Evolutionary conservation across 2,329 filamentous ascomycete genomes (phyloP).

Genomic region (Ophiosphaerella herpotricha): DNA sequence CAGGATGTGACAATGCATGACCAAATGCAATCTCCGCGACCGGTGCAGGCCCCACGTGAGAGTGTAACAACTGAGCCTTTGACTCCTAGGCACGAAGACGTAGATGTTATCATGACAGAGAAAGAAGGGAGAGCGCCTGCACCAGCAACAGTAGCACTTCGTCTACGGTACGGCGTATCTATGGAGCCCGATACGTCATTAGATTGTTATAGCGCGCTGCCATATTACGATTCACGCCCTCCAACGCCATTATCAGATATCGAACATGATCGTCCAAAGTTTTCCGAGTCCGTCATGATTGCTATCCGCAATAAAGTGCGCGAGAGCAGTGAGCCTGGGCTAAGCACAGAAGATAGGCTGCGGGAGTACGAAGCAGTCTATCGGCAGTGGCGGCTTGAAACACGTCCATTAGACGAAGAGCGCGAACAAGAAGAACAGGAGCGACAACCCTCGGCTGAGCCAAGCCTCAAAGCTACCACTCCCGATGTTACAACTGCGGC

Average conservation of each 20-base stretch:
- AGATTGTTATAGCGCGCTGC: slow-evolving; percentile 48
- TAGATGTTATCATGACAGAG: slow-evolving; percentile 34
- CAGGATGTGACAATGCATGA: slow-evolving; percentile 28
- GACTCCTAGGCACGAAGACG: slow-evolving; percentile 44
- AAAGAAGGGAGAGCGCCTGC: slow-evolving; percentile 31
- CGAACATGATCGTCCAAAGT: slow-evolving; percentile 45
- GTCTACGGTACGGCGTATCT: slow-evolving; percentile 34
- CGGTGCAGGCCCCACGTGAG: slow-evolving; percentile 17
- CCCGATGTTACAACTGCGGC: slow-evolving; percentile 51
- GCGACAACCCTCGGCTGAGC: slow-evolving; percentile 42
- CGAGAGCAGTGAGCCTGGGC: slow-evolving; percentile 39
- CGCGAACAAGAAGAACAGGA: slow-evolving; percentile 47
- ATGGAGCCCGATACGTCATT: slow-evolving; percentile 44
- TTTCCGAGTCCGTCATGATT: slow-evolving; percentile 42
- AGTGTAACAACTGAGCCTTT: slow-evolving; percentile 30
- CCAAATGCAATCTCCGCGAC: slow-evolving; percentile 15
- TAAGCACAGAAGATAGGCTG: slow-evolving; percentile 32
- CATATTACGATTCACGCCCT: slow-evolving; percentile 52
- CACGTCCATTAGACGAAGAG: slow-evolving; percentile 48
- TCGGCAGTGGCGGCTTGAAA: slow-evolving; percentile 48
- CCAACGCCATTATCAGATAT: slow-evolving; percentile 51
- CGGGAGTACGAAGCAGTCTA: slow-evolving; percentile 47
- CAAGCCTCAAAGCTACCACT: slow-evolving; percentile 45
- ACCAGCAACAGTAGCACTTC: slow-evolving; percentile 39
- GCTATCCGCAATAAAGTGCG: slow-evolving; percentile 43